Base-by-base conservation (phyloP, 2,329 filamentous ascomycete species). In the Colletotrichum cordylinicola region DNA sequence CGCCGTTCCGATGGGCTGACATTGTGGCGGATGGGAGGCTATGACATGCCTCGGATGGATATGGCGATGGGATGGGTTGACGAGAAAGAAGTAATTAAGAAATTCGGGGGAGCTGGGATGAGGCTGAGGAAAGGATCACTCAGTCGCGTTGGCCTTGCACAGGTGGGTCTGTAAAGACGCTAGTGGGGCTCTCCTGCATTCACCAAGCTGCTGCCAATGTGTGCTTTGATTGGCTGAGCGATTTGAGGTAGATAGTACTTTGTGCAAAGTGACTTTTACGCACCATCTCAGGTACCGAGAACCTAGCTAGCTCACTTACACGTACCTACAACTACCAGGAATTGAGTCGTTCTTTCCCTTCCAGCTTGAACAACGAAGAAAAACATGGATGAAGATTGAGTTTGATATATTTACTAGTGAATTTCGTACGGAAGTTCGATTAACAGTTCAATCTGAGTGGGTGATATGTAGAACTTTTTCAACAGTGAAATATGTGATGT, bases 1-100 rank as follows among this genome's bases (percentile, higher is more conserved):
- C 80, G 77, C 87, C 87, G 78, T 89, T 89, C 67, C 85, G 84
- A 21, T 82, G 77, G 48, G 84, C 78, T 43, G 87, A 82, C 88
- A 90, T 90, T 43, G 21, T 62, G 71, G 67, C n/a, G 67, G 69
- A 67, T 76, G 60, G 21, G 71, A 75, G 72, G 74, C 71, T 76
- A 75, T 76, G 60, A 70, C 58, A 76, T 76, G 74, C 74, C 74
- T 76, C 64, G 48, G 58, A 73, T 69, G 58, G 33, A 33, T 24
- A 60, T 60, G 43, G n/a, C 61, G 65, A 75, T 74, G 58, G 31
- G 60, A 29, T 15, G 48, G 73, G 62, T 72, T 24, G n/a, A 21
- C 7, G 3, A 52, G 55, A 76, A 65, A 61, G 55, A 68, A 56
- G 55, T 35, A 27, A 58, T 64, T 61, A 31, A 64, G 64, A 60